Conservation (phyloP, 305 asterid species). For the Solanum hybrid region DNA sequence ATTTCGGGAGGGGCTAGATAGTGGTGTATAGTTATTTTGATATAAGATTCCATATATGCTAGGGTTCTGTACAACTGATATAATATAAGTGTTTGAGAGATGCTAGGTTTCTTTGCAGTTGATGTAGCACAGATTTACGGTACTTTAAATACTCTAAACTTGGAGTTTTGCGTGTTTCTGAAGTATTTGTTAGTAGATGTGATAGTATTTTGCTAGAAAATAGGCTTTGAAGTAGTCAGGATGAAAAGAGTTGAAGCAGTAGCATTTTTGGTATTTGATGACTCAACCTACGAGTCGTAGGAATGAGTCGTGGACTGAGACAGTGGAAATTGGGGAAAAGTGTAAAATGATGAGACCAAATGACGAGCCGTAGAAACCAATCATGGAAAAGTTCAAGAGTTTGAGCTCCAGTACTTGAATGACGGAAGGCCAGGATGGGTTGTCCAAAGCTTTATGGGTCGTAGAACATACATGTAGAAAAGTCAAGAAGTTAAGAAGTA, state of each 20-base stretch:
- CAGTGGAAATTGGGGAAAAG: background rate
- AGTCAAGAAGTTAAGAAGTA: background rate
- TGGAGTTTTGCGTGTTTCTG: background rate
- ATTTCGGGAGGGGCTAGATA: background rate
- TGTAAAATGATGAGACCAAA: background rate
- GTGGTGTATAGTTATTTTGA: background rate
- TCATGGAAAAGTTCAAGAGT: background rate
- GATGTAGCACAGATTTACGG: background rate
- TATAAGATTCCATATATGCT: background rate
- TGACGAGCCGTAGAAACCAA: background rate
- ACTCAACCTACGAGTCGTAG: background rate
- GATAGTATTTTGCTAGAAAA: background rate
- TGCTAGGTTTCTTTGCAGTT: background rate
- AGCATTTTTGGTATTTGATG: background rate
- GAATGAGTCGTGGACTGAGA: background rate
- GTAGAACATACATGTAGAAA: background rate
- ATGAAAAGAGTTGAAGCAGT: background rate
- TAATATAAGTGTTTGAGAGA: background rate
- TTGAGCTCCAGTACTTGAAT: background rate
- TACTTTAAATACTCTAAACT: background rate
- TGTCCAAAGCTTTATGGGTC: background rate
- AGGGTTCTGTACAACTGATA: background rate
- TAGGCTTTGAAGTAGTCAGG: background rate
- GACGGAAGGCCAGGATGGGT: background rate
- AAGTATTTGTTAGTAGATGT: background rate